Conservation (phyloP, 345 rosid genomes). For the Bruguiera sexangula region DNA sequence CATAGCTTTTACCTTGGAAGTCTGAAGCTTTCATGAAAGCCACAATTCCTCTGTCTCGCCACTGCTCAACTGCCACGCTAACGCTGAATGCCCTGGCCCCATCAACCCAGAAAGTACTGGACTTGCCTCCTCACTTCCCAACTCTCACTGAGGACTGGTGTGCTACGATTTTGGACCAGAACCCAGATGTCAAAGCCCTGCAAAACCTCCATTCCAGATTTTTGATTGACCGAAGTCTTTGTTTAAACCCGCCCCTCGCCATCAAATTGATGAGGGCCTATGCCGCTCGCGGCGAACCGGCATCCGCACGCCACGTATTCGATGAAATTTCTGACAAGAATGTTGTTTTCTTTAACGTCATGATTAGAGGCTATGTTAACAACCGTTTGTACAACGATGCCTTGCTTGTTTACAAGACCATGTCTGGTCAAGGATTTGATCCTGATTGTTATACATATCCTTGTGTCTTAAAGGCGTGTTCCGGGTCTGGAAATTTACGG, state of each 20-base stretch:
- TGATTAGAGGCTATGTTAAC: constrained; percentile 70
- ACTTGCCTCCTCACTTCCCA: constrained; percentile 12
- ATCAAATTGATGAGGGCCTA: constrained; percentile 64
- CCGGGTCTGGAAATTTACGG: constrained; percentile 44
- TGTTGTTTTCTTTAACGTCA: constrained; percentile 62
- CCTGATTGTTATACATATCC: constrained; percentile 73
- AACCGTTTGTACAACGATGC: constrained; percentile 45
- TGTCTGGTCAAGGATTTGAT: constrained; percentile 36
- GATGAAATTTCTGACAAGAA: constrained; percentile 63
- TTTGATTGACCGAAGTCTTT: constrained; percentile 25
- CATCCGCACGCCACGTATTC: constrained; percentile 53
- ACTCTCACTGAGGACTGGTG: constrained; percentile 30
- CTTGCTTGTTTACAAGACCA: constrained; percentile 37
- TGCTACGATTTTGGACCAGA: constrained; percentile 42
- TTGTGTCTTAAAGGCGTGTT: constrained; percentile 69
- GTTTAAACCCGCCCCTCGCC: constrained; percentile 42
- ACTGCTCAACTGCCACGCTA: constrained; percentile 19
- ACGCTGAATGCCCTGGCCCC: constrained; percentile 19
- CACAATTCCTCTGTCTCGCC: constrained; percentile 29
- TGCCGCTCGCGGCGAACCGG: constrained; percentile 42
- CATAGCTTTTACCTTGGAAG: too few relatives aligned
- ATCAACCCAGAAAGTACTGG: constrained; percentile 10
- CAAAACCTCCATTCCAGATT: constrained; percentile 43
- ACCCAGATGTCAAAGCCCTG: constrained; percentile 50
- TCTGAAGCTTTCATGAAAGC: constrained; percentile 32